Evolutionary conservation across 139 green algal species (phyloP).

Genomic region (Microglena sp.): DNA sequence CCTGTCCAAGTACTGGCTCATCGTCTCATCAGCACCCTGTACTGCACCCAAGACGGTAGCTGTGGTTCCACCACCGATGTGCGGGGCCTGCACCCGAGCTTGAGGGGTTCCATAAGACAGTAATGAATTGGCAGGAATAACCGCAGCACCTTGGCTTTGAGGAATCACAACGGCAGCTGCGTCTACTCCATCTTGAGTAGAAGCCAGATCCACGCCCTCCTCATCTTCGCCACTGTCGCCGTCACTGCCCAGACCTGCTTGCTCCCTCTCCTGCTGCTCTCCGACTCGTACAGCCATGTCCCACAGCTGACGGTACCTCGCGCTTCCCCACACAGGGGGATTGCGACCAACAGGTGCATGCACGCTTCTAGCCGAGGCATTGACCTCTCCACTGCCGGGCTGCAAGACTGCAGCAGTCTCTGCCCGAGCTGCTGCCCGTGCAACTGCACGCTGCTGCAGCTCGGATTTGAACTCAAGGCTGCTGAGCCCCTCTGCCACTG

Average conservation of each 20-base stretch:
- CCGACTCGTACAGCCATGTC: slow-evolving; percentile 36
- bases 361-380: neutral
- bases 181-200: neutral
- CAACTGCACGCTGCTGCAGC: slow-evolving; percentile 20
- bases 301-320: slow-evolving; percentile 43
- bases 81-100: too few relatives aligned
- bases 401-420: slow-evolving; percentile 6
- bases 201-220: neutral
- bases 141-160: neutral
- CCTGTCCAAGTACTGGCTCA: neutral
- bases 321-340: slow-evolving; percentile 40
- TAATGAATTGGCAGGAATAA: neutral
- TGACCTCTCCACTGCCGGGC: neutral
- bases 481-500: too few relatives aligned
- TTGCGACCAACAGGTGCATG: neutral
- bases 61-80: neutral
- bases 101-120: neutral
- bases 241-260: neutral
- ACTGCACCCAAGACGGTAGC: neutral
- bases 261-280: slow-evolving; percentile 17
- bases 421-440: slow-evolving; percentile 13
- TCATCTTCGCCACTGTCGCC: slow-evolving; percentile 1
- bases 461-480: slow-evolving; percentile 16
- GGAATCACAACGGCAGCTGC: neutral
- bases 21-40: neutral